Base-by-base conservation (phyloP, 768 basidiomycete genomes). In the Pholiota molesta region DNA sequence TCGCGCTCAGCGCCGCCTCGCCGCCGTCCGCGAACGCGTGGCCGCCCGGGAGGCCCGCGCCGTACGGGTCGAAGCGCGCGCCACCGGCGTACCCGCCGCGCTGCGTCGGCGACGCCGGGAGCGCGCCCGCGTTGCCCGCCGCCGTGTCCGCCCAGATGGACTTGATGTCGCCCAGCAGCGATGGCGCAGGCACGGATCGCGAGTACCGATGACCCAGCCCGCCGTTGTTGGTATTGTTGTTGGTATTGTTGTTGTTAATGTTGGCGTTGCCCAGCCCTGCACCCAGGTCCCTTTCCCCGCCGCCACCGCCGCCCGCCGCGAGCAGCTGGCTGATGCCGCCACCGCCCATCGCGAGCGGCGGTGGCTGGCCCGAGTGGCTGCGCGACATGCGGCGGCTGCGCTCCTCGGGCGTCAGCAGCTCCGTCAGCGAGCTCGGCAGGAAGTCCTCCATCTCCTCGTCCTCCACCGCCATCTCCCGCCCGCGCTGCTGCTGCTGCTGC, bases 401-500 rank as follows among this genome's bases (percentile, higher is more conserved):
- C 75, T 98, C 97, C 66, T 89, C 90, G 0, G 93, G 92, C 0
- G 95, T 97, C 52, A 99, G 79, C 7, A 99, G 81, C 62, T 98
- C 96, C 28, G 88, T 93, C 52, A 99, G 78, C 4, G 90, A 92
- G 58, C 91, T 88, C 0, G 97, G 97, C 31, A 99, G 73, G 72
- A 98, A 92, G 60, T 95, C 95, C 69, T 95, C 94, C 52, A 93
- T 71, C 66, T 95, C 92, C 49, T 88, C 93, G 53, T 90, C 91
- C 19, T 88, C 87, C 7, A 81, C 83, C 0, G 84, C 84, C 37
- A 76, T 74, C 17, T 82, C 83, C 17, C 73, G n/a, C n/a, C n/a
- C n/a, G n/a, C n/a, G n/a, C n/a, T n/a, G n/a, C n/a, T n/a, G n/a
- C n/a, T n/a, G n/a, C n/a, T n/a, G n/a, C n/a, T n/a, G n/a, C n/a